Conservation (phyloP, 768 basidiomycete species). For the Sistotremastrum niveocremeum region DNA sequence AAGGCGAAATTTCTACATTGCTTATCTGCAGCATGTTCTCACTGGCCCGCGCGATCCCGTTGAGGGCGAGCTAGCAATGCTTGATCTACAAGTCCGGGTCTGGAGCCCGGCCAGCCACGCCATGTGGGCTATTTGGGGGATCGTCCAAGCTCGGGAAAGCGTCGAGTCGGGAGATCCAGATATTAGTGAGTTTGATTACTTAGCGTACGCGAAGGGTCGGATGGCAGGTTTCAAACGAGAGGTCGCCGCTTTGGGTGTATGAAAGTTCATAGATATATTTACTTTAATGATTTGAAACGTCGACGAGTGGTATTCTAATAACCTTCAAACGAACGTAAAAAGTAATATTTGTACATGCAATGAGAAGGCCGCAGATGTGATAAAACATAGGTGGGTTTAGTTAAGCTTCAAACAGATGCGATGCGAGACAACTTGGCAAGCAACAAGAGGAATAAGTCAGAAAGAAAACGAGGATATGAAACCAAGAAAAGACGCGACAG, state of each 20-base stretch:
- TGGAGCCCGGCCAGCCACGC: constrained; percentile 90
- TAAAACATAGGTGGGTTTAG: too few species aligned
- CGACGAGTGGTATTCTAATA: too few species aligned
- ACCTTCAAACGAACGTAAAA: too few species aligned
- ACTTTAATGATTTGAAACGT: too few species aligned
- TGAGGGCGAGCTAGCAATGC: constrained; percentile 34
- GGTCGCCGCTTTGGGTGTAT: constrained; percentile 31
- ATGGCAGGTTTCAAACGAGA: constrained; percentile 51
- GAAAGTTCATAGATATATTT: neutral
- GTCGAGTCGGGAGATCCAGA: constrained; percentile 40
- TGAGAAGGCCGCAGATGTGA: neutral
- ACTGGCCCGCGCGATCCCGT: constrained; percentile 11
- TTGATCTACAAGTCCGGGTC: constrained; percentile 68
- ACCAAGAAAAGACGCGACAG: constrained; percentile 13
- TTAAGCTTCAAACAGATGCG: constrained; percentile 4
- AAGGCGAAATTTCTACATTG: constrained; percentile 70
- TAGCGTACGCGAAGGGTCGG: constrained; percentile 63
- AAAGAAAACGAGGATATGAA: constrained; percentile 19
- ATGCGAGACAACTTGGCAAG: neutral
- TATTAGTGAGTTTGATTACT: constrained; percentile 70
- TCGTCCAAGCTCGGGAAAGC: constrained; percentile 78
- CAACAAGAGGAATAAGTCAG: constrained; percentile 16
- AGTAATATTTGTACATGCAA: neutral
- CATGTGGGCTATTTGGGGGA: constrained; percentile 91
- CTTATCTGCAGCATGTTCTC: constrained; percentile 55